Conservation (phyloP, 1,284 basidiomycete genomes). For the Mycena sp. region DNA sequence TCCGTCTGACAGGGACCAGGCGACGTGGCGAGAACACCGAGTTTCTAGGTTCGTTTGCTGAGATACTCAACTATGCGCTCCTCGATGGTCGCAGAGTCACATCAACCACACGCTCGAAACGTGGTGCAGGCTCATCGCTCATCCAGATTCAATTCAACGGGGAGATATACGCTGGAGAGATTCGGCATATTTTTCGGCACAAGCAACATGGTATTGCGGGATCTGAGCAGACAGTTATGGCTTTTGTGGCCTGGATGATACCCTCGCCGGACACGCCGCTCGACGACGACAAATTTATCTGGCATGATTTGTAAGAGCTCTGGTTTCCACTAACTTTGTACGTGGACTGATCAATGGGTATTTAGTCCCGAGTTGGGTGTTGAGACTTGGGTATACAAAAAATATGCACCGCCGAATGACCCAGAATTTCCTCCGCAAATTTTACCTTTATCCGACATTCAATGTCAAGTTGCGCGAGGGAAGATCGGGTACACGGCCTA, state of each 20-base stretch:
- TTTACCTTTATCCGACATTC: not conserved
- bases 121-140: not conserved
- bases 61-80: not conserved
- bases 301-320: not conserved
- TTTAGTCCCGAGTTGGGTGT: not conserved
- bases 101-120: not conserved
- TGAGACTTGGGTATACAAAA: not conserved
- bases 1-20: not conserved
- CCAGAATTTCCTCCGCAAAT: not conserved
- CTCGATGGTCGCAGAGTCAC: slow-evolving; percentile 1
- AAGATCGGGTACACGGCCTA: no score
- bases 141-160: not conserved
- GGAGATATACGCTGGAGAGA: not conserved
- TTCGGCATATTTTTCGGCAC: not conserved
- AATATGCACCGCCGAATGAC: not conserved
- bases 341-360: no score
- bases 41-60: not conserved
- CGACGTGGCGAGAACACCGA: not conserved
- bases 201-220: no score
- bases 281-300: not conserved
- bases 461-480: slow-evolving; percentile 4
- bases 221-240: not conserved
- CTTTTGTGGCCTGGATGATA: slow-evolving; percentile 1
- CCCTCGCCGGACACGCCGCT: not conserved
- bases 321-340: not conserved